Base-by-base conservation (phyloP, 2,329 filamentous ascomycete species). In the Colletotrichum plurivorum region DNA sequence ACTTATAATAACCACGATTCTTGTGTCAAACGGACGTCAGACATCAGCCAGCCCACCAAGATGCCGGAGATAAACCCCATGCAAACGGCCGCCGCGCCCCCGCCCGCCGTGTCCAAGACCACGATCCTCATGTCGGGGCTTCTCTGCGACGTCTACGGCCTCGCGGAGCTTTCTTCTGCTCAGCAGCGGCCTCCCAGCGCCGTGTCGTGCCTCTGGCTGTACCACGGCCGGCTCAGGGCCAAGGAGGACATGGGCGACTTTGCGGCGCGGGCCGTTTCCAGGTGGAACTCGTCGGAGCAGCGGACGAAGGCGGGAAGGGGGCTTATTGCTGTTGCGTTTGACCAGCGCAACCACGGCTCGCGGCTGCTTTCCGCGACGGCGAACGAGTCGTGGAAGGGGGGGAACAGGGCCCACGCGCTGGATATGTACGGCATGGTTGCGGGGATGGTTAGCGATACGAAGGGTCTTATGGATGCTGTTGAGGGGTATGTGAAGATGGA, bases 301-400 rank as follows among this genome's bases (percentile, higher is more conserved):
- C 56, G 67, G 6, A 73, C 75, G 64, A 73, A 78, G 15, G 74
- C 76, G 39, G 71, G 70, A 62, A 76, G 80, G 82, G 93, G 92
- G 0, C 81, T 98, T 48, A 90, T 98, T 57, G 94, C 93, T 2
- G 88, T 95, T 13, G 89, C 92, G 2, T 97, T 97, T 79, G 96
- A 98, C 81, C 94, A 97, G 83, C 89, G 95, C 53, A 98, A 98
- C 79, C 96, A 98, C 80, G 96, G 96, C 27, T 87, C 88, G 3
- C 85, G 96, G 63, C 80, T 90, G 68, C 88, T 95, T 2, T 86
- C 91, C 74, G 82, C 87, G 8, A 73, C 85, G 18, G 90, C 92
- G 27, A 98, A 98, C 78, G 85, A 91, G 73, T 86, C 92, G 4
- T 98, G 95, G 95, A 87, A 88, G 51, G 81, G 88, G 45, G 94